phyloP scores from a whole-genome alignment of 306 rosid genomes.

The Argentina anserina region DNA sequence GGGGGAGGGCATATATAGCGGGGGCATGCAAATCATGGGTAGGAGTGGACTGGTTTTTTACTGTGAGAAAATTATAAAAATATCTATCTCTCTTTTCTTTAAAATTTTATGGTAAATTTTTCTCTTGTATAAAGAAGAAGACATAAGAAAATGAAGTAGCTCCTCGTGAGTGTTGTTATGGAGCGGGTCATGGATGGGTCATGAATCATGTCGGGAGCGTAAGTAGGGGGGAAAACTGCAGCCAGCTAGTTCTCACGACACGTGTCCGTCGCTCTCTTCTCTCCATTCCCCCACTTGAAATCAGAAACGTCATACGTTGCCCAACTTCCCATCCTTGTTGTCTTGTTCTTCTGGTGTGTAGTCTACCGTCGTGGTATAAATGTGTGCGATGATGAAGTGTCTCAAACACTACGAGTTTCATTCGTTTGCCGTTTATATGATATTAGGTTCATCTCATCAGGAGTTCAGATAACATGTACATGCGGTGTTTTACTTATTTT shows the following conservation, averaged over 20 bases:
- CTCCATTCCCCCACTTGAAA: not conserved
- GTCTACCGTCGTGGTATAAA: not conserved
- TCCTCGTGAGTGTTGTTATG: not conserved
- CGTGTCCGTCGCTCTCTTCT: conserved; percentile 12
- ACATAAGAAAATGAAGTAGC: not conserved
- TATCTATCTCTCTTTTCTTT: not conserved
- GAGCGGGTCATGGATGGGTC: conserved; percentile 10
- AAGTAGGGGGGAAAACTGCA: not conserved
- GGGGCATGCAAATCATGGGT: conserved; percentile 15
- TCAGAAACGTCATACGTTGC: not conserved
- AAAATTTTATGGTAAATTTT: not conserved
- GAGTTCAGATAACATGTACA: not conserved
- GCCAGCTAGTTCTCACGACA: conserved; percentile 28
- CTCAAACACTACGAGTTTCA: not conserved
- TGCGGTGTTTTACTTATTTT: no score
- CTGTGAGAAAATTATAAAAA: not conserved
- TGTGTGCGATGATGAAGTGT: not conserved
- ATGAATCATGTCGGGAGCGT: not conserved
- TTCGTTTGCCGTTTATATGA: no score
- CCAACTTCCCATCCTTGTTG: not conserved
- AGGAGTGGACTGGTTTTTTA: not conserved
- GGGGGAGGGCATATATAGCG: conserved; percentile 32
- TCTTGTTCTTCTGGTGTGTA: not conserved
- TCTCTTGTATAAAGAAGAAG: not conserved
- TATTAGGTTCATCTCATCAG: not conserved